These are phyloP conservation scores for Periconia sp. DNA, from an alignment of 2,329 filamentous ascomycete genomes.

Conservation along the genomic window DNA sequence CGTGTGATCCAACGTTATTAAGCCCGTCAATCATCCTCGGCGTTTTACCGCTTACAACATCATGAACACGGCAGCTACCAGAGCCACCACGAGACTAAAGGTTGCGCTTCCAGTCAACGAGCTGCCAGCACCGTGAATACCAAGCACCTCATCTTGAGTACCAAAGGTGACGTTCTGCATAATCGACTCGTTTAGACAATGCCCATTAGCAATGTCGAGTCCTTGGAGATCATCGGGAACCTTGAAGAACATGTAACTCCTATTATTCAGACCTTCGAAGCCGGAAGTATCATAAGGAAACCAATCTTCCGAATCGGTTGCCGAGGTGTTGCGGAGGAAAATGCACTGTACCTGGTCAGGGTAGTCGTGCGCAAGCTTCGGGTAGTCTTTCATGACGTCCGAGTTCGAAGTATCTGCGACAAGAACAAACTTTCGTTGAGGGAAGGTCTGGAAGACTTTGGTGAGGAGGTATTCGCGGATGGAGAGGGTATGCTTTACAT, in stretches of 20 bases:
- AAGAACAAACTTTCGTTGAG: conserved; percentile 75
- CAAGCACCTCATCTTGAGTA: conserved; percentile 42
- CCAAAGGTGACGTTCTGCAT: conserved; percentile 74
- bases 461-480: conserved; percentile 74
- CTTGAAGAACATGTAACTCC: conserved; percentile 80
- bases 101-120: conserved; percentile 34
- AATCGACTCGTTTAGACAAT: conserved; percentile 70
- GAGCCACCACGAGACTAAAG: conserved; percentile 40
- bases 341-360: conserved; percentile 79
- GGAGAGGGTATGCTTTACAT: conserved; percentile 71
- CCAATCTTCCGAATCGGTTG: conserved; percentile 69
- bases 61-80: conserved; percentile 35
- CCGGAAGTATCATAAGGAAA: conserved; percentile 79
- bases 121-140: conserved; percentile 39
- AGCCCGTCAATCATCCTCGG: background rate
- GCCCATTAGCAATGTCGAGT: conserved; percentile 70
- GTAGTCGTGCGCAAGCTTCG: conserved; percentile 67
- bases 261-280: conserved; percentile 70
- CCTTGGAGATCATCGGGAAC: conserved; percentile 71
- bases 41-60: conserved; percentile 31
- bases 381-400: conserved; percentile 73
- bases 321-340: conserved; percentile 74
- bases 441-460: conserved; percentile 77
- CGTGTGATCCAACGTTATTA: background rate
- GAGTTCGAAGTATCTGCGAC: conserved; percentile 78